Conservation (phyloP, 257 asterid genomes). For the Ilex asprella region DNA sequence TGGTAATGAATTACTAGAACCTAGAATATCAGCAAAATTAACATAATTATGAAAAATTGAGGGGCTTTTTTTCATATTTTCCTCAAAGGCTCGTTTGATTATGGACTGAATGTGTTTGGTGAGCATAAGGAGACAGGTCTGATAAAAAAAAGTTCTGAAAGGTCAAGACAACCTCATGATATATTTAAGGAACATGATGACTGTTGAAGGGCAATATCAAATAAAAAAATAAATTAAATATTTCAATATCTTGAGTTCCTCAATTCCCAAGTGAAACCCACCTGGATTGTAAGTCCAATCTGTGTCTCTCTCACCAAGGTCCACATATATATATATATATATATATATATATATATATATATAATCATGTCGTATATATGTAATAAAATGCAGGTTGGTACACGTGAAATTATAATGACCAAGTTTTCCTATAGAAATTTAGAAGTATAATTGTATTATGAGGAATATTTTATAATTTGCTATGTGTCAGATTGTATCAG, state of each 20-base stretch:
- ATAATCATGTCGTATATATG: background rate
- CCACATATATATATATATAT: conserved; percentile 10
- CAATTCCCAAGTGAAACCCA: conserved; percentile 29
- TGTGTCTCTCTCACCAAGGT: conserved; percentile 12
- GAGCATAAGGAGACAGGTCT: too few species aligned
- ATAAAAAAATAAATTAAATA: conserved; percentile 12
- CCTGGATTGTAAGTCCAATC: conserved; percentile 26
- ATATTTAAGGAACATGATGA: conserved; percentile 20
- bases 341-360: background rate
- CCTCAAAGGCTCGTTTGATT: too few species aligned
- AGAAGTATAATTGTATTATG: background rate
- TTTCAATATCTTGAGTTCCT: conserved; percentile 23
- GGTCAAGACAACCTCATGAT: conserved; percentile 16
- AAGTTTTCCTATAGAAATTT: conserved; percentile 16
- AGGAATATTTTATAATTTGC: background rate
- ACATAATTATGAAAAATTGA: too few species aligned
- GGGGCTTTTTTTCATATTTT: too few species aligned
- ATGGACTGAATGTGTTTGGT: too few species aligned
- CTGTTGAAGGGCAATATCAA: conserved; percentile 2
- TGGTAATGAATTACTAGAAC: too few species aligned
- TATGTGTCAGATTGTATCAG: conserved; percentile 17
- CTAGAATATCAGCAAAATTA: too few species aligned
- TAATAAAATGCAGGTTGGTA: conserved; percentile 18
- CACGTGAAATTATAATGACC: conserved; percentile 55
- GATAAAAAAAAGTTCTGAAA: background rate